Percentiles rank a stretch among this genome's conserved stretches.
These are phyloP conservation scores for Torrubiellomyces zombiae DNA, from an alignment of 2,329 filamentous ascomycete genomes.

Conservation along the genomic window DNA sequence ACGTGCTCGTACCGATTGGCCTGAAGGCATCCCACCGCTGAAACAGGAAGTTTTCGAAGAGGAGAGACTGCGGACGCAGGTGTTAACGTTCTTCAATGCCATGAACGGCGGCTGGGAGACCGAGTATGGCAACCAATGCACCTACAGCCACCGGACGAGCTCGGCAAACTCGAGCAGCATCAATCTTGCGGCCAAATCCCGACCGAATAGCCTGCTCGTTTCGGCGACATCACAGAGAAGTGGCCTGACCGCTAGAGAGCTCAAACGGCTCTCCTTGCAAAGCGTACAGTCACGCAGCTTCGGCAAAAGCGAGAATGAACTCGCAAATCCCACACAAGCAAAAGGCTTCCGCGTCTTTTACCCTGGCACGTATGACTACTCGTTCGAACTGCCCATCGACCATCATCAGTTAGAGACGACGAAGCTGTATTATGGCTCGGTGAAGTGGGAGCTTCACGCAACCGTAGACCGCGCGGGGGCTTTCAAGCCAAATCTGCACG, in stretches of 20 bases:
- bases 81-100: constrained; percentile 83
- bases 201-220: constrained; percentile 7
- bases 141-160: constrained; percentile 28
- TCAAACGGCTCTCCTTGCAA: constrained; percentile 58
- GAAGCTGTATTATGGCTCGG: constrained; percentile 68
- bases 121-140: constrained; percentile 47
- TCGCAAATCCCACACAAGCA: constrained; percentile 38
- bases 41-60: constrained; percentile 75
- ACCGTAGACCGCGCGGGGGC: constrained; percentile 73
- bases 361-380: constrained; percentile 49
- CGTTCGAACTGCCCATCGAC: constrained; percentile 80
- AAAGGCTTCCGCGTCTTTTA: constrained; percentile 79
- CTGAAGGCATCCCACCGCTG: constrained; percentile 79
- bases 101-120: constrained; percentile 42
- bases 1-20: constrained; percentile 83
- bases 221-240: constrained; percentile 10
- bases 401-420: constrained; percentile 81
- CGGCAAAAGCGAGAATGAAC: constrained; percentile 56
- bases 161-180: constrained; percentile 19
- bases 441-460: constrained; percentile 78
- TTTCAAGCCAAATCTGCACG: constrained; percentile 76
- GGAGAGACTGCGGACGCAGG: constrained; percentile 74
- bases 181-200: constrained; percentile 11
- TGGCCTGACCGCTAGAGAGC: constrained; percentile 26
- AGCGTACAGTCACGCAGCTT: constrained; percentile 75